Evolutionary conservation across 805 yeast species (phyloP).

Genomic region (Kurtzmaniella fragi): DNA sequence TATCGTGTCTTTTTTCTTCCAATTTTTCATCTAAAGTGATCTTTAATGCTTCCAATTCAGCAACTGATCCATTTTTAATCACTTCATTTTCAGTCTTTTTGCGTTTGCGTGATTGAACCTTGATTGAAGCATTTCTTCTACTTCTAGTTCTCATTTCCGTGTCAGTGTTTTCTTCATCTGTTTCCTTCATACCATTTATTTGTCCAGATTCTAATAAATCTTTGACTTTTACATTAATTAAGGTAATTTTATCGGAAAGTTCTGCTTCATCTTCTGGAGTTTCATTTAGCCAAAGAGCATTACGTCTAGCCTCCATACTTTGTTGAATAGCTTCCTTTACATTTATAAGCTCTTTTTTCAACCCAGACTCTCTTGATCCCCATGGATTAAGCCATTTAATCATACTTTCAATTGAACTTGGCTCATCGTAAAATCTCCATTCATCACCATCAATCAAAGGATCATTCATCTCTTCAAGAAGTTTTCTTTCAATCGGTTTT

Average conservation of each 20-base stretch:
- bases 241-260: slow-evolving; percentile 34
- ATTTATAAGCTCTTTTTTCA: slow-evolving; percentile 55
- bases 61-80: slow-evolving; percentile 20
- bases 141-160: slow-evolving; percentile 4
- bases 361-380: slow-evolving; percentile 67
- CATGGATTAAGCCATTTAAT: slow-evolving; percentile 66
- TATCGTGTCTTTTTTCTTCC: slow-evolving; percentile 28
- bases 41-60: slow-evolving; percentile 19
- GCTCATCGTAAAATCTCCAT: slow-evolving; percentile 70
- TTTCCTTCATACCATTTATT: slow-evolving; percentile 10
- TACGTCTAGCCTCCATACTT: slow-evolving; percentile 56
- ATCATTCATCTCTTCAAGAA: slow-evolving; percentile 61
- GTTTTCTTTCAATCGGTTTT: slow-evolving; percentile 48
- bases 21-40: slow-evolving; percentile 25
- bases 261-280: slow-evolving; percentile 35
- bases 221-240: slow-evolving; percentile 18
- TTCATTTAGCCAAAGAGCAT: slow-evolving; percentile 43
- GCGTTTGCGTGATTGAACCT: slow-evolving; percentile 27
- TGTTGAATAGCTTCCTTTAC: slow-evolving; percentile 48
- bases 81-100: slow-evolving; percentile 27
- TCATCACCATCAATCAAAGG: slow-evolving; percentile 46
- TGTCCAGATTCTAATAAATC: slow-evolving; percentile 11
- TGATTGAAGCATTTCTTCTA: slow-evolving; percentile 9
- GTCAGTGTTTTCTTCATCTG: slow-evolving; percentile 10
- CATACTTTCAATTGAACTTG: slow-evolving; percentile 52